Evolutionary conservation across 2,329 filamentous ascomycete genomes (phyloP).

Genomic region (Chaetomium olivaceum): DNA sequence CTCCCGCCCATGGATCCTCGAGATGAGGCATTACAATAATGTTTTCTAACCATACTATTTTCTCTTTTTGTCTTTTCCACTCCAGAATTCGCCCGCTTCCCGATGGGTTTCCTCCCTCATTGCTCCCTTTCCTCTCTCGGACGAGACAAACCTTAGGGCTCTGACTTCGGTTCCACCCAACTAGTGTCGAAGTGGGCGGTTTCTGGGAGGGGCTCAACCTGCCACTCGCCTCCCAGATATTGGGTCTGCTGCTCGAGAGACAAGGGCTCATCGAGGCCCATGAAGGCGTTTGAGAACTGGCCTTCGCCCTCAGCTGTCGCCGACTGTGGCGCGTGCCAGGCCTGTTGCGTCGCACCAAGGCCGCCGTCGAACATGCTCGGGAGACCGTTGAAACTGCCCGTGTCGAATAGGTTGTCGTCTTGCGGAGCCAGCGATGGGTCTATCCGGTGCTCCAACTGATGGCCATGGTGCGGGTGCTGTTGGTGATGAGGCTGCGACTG

Average conservation of each 20-base stretch:
- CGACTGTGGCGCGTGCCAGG: slow-evolving; percentile 23
- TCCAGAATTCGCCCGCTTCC: neutral
- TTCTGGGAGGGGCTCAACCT: slow-evolving; percentile 31
- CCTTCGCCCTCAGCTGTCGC: slow-evolving; percentile 23
- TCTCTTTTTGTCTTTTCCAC: neutral
- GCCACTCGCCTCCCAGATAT: slow-evolving; percentile 34
- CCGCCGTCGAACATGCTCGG: slow-evolving; percentile 21
- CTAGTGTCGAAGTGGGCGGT: slow-evolving; percentile 32
- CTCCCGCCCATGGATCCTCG: neutral
- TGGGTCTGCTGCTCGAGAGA: slow-evolving; percentile 31
- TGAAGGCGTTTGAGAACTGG: slow-evolving; percentile 30
- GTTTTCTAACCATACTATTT: neutral
- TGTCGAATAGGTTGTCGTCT: slow-evolving; percentile 31
- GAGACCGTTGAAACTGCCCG: slow-evolving; percentile 22
- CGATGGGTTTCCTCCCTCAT: neutral
- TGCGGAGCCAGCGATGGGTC: slow-evolving; percentile 35
- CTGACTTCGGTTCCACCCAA: slow-evolving; percentile 30
- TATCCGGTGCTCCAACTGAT: slow-evolving; percentile 34
- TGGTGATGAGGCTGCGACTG: slow-evolving; percentile 1
- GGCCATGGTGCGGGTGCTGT: slow-evolving; percentile 22
- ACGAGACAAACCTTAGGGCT: slow-evolving; percentile 9
- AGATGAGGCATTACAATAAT: slow-evolving; percentile 6
- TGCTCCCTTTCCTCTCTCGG: neutral
- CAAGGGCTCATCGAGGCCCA: slow-evolving; percentile 35
- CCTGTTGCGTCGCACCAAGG: slow-evolving; percentile 19